Evolutionary conservation across 208 protist genomes (phyloP).

Genomic region (Acanthamoeba polyphaga): DNA sequence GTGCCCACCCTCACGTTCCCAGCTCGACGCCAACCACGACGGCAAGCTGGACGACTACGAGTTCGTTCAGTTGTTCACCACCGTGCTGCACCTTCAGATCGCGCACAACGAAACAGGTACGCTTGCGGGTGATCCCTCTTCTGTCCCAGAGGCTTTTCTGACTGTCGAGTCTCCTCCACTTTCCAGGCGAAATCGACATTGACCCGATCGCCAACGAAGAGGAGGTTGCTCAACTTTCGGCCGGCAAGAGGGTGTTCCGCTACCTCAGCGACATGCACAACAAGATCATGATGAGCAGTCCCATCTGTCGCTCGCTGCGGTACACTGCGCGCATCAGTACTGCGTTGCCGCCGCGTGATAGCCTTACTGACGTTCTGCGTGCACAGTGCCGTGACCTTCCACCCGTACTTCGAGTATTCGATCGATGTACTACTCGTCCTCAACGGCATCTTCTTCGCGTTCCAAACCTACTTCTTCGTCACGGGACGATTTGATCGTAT

Average conservation of each 20-base stretch:
- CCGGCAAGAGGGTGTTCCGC: background rate
- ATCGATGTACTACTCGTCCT: conserved; percentile 49
- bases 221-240: background rate
- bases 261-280: conserved; percentile 12
- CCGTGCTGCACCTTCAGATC: conserved; percentile 35
- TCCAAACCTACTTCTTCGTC: conserved; percentile 55
- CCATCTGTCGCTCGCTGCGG: conserved; percentile 11
- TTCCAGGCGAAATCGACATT: conserved; percentile 4
- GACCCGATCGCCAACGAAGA: background rate
- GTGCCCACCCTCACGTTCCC: background rate
- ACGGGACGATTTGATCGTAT: conserved; percentile 21
- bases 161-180: background rate
- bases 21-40: conserved; percentile 41
- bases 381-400: conserved; percentile 1
- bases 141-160: background rate
- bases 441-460: conserved; percentile 46
- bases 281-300: conserved; percentile 18
- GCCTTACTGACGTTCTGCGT: background rate
- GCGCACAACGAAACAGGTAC: background rate
- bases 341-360: background rate
- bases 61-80: conserved; percentile 23
- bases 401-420: conserved; percentile 54
- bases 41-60: conserved; percentile 37
- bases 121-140: background rate
- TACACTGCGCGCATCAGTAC: background rate